These are phyloP conservation scores for Torrubiellomyces zombiae DNA, from an alignment of 2,329 filamentous ascomycete species.

Conservation along the genomic window DNA sequence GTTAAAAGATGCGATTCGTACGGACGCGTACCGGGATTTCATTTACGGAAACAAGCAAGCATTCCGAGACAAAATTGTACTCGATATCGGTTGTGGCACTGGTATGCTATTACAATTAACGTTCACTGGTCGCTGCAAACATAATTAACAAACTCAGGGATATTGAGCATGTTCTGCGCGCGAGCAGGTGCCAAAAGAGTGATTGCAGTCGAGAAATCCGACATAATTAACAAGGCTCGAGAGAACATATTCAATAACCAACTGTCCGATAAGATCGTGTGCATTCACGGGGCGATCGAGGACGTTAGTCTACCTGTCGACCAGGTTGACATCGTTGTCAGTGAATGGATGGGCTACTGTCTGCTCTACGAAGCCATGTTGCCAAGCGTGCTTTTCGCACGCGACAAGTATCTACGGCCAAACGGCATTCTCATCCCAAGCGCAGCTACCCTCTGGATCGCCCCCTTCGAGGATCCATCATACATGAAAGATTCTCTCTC, in stretches of 20 bases:
- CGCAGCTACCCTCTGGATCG: constrained; percentile 67
- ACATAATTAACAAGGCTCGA: constrained; percentile 72
- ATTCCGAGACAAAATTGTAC: constrained; percentile 70
- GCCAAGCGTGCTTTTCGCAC: constrained; percentile 74
- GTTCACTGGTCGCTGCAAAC: not conserved
- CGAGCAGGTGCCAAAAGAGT: constrained; percentile 76
- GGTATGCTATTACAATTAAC: constrained; percentile 18
- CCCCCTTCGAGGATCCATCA: constrained; percentile 61
- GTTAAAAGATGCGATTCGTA: constrained; percentile 79
- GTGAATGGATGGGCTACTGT: constrained; percentile 96
- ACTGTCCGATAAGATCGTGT: constrained; percentile 57
- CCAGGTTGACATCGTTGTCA: constrained; percentile 85
- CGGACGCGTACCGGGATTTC: constrained; percentile 85
- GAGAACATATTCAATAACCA: constrained; percentile 75
- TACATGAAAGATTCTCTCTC: constrained; percentile 62
- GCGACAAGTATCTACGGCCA: constrained; percentile 69
- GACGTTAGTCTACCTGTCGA: constrained; percentile 64
- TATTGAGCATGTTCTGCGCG: constrained; percentile 88
- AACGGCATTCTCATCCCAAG: constrained; percentile 76
- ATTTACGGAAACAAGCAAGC: constrained; percentile 83
- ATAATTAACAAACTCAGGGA: constrained; percentile 33
- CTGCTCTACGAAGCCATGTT: constrained; percentile 93
- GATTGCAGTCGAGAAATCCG: constrained; percentile 81
- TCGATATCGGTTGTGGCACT: constrained; percentile 80
- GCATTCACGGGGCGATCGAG: constrained; percentile 73